These are phyloP conservation scores for Zoysia matrella DNA, from an alignment of 202 grass and related monocot genomes.

Conservation along the genomic window DNA sequence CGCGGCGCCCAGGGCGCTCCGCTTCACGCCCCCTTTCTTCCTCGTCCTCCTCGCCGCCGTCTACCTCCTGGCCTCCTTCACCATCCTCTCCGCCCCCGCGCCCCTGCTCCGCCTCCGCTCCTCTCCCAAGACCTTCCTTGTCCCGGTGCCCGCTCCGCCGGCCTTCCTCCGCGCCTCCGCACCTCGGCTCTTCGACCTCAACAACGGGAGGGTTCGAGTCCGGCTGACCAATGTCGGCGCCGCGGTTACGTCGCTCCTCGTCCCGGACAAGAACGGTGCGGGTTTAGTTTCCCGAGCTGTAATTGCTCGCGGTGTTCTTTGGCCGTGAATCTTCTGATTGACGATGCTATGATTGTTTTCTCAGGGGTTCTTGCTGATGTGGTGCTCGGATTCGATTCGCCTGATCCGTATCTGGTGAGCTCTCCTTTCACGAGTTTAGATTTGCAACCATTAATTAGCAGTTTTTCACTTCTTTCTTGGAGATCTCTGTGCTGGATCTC, in stretches of 20 bases:
- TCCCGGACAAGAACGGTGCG: slow-evolving; percentile 56
- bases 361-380: slow-evolving; percentile 70
- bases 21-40: slow-evolving; percentile 61
- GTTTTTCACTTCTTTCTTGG: not conserved
- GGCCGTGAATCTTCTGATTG: not conserved
- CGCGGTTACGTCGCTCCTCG: slow-evolving; percentile 61
- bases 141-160: slow-evolving; percentile 3
- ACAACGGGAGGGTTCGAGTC: slow-evolving; percentile 50
- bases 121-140: slow-evolving; percentile 30
- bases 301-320: not conserved
- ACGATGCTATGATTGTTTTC: not conserved
- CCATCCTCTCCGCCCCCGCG: slow-evolving; percentile 57
- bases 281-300: not conserved
- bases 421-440: not conserved
- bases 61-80: slow-evolving; percentile 64
- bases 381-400: slow-evolving; percentile 79
- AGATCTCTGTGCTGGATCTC: slow-evolving; percentile 30
- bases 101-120: slow-evolving; percentile 31
- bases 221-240: slow-evolving; percentile 72
- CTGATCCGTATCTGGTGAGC: slow-evolving; percentile 71
- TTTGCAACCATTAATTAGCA: not conserved
- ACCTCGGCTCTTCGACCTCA: slow-evolving; percentile 58
- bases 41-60: slow-evolving; percentile 63
- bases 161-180: not conserved
- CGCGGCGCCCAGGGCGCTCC: slow-evolving; percentile 18